phyloP scores from a whole-genome alignment of 2,329 filamentous ascomycete species.

The Penicillium griseofulvum region DNA sequence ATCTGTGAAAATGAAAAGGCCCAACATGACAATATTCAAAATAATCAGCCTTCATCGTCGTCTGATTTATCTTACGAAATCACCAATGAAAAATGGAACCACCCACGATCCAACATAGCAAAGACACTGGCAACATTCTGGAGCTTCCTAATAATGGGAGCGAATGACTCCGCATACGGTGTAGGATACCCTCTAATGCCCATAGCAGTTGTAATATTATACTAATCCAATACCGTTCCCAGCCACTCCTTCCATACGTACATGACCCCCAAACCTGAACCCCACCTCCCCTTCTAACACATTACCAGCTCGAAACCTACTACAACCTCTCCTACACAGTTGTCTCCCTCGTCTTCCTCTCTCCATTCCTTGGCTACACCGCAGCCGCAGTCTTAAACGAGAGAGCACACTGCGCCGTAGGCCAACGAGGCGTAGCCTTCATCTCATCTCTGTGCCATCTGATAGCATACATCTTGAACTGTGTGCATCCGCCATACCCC shows the following conservation, averaged over 20 bases:
- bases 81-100: conserved; percentile 11
- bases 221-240: not conserved
- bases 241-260: conserved; percentile 8
- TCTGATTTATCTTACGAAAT: not conserved
- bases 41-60: not conserved
- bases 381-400: conserved; percentile 47
- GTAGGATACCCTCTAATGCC: conserved; percentile 21
- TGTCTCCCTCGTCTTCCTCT: conserved; percentile 47
- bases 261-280: not conserved
- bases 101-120: conserved; percentile 39
- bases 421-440: conserved; percentile 69
- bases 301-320: conserved; percentile 41
- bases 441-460: conserved; percentile 51
- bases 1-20: not conserved
- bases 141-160: conserved; percentile 56
- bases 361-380: conserved; percentile 50
- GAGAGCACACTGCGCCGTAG: conserved; percentile 45
- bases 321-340: conserved; percentile 47
- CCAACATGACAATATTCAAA: not conserved
- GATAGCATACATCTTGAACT: conserved; percentile 47
- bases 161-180: conserved; percentile 57
- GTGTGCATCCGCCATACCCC: conserved; percentile 67
- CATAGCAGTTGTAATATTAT: not conserved
- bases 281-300: conserved; percentile 30
- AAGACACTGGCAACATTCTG: conserved; percentile 54